Base-by-base conservation (phyloP, 148 eudicot species). In the Vaccinium darrowii region DNA sequence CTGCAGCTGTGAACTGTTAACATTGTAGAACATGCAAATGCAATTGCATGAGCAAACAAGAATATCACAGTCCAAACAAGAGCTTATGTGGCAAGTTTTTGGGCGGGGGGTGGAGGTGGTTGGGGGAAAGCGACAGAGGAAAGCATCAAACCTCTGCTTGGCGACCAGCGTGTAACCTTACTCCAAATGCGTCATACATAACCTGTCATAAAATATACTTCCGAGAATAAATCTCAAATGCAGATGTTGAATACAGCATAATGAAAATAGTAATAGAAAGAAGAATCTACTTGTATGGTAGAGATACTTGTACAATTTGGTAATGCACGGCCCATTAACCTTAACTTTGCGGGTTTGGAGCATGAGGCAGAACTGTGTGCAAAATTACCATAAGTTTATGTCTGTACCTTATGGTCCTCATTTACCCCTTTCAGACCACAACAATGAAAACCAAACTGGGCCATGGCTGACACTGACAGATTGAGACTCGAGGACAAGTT, bases 111-210 rank as follows among this genome's bases (percentile, higher is more conserved):
- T 60, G 30, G 51, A 6, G 69, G 39, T 16, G 10, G 25, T 8
- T 82, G 50, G 81, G 1, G 73, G 49, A 43, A 43, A 82, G 57
- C 58, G 27, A 6, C 1, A 56, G 74, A 57, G 15, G 71, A 81
- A 47, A 36, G 81, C 27, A 9, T 71, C 90, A 84, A 62, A 97
- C 99, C 98, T 95, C 98, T 86, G 99, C 99, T 89, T 97, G 99
- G 77, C 98, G 93, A 43, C 99, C 99, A 83, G 99, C 99, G 33
- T 97, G 99, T 87, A 95, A 87, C 83, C 99, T 88, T 83, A 97
- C 96, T 71, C 99, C 99, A 88, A 92, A 90, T 81, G 99, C 99
- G 87, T 97, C 99, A 91, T 97, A 95, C 99, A 97, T 97, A 84
- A 97, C 98, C 99, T 97, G 91, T 81, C 88, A 93, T 84, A 78